These are phyloP conservation scores for Aurantiochytrium sp. DNA, from an alignment of 108 stramenopile species.

Conservation along the genomic window DNA sequence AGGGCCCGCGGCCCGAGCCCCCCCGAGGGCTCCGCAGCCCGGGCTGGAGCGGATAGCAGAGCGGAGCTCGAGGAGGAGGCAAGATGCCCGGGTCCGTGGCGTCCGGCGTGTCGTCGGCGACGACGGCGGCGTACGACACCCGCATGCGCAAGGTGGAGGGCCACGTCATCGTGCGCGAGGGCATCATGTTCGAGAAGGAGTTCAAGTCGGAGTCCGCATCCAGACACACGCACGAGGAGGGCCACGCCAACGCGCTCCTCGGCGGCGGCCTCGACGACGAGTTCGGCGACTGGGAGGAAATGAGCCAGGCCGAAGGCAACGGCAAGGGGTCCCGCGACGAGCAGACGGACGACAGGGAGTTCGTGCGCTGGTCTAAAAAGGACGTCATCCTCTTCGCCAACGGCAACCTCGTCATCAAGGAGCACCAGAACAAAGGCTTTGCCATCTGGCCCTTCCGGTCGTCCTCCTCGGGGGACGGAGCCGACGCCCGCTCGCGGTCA, in stretches of 20 bases:
- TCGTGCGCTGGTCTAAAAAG: not conserved
- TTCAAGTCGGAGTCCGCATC: not conserved
- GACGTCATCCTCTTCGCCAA: slow-evolving; percentile 9
- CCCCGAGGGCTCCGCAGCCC: no score
- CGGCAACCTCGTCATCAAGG: slow-evolving; percentile 10
- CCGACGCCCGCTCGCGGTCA: not conserved
- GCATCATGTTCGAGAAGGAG: slow-evolving; percentile 26
- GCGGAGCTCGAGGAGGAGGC: not conserved
- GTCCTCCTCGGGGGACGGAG: not conserved
- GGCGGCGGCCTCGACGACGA: not conserved
- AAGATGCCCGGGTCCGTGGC: not conserved
- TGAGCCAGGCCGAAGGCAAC: not conserved
- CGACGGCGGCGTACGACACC: not conserved
- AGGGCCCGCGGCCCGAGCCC: no score
- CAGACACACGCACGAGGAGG: not conserved
- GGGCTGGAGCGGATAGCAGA: no score
- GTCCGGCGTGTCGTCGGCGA: not conserved
- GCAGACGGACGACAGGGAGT: not conserved
- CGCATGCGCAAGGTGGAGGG: not conserved
- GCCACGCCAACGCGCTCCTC: not conserved
- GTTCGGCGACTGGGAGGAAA: not conserved
- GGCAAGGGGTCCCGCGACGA: not conserved
- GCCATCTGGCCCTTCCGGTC: slow-evolving; percentile 4
- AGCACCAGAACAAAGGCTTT: not conserved
- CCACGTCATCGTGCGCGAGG: slow-evolving; percentile 10